phyloP scores from a whole-genome alignment of 1,284 basidiomycete genomes.

The Ceratobasidium sp. region DNA sequence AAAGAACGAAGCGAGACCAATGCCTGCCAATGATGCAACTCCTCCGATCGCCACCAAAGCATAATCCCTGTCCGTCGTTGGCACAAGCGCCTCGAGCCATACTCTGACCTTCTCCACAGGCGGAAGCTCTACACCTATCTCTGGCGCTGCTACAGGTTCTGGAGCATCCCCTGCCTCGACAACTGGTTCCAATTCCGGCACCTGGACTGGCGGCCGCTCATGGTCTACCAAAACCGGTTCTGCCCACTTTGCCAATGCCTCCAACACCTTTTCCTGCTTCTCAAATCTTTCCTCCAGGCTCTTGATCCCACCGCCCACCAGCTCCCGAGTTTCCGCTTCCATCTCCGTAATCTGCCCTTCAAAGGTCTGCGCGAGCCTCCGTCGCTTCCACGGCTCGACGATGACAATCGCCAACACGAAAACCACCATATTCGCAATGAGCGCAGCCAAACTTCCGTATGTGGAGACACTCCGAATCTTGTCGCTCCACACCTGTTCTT shows the following conservation, averaged over 20 bases:
- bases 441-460: constrained; percentile 83
- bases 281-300: constrained; percentile 61
- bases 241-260: constrained; percentile 17
- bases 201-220: not conserved
- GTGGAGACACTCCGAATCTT: constrained; percentile 93
- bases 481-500: constrained; percentile 97
- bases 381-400: constrained; percentile 94
- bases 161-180: not conserved
- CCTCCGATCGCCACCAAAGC: constrained; percentile 15
- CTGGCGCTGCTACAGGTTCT: not conserved
- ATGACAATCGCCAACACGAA: constrained; percentile 87
- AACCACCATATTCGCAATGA: constrained; percentile 85
- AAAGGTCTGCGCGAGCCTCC: constrained; percentile 81
- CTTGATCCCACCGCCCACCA: constrained; percentile 58
- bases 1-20: constrained; percentile 7
- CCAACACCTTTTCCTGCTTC: constrained; percentile 57
- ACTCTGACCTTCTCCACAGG: not conserved
- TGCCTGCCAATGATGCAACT: not conserved
- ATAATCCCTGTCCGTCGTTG: constrained; percentile 21
- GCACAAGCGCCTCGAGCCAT: not conserved
- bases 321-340: constrained; percentile 61
- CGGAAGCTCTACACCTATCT: not conserved
- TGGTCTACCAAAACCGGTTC: constrained; percentile 22
- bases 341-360: constrained; percentile 84
- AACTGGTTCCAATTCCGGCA: not conserved